Base-by-base conservation (phyloP, 2,329 filamentous ascomycete genomes). In the Trichothecium sympodiale region DNA sequence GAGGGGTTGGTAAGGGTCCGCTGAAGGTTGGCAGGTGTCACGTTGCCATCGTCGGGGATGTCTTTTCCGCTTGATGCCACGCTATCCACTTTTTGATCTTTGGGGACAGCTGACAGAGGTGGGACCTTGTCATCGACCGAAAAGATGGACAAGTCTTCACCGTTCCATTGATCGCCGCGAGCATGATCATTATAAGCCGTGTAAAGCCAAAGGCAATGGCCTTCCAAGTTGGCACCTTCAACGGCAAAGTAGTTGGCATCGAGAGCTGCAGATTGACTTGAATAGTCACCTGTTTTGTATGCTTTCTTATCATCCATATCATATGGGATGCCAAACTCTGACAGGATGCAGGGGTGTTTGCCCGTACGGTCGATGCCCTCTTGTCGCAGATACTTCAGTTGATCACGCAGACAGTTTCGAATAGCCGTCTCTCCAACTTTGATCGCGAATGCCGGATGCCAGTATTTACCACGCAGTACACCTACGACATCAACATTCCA, bases 401-500 rank as follows among this genome's bases (percentile, higher is more conserved):
- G 91, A 43, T 95, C 84, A 30, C 76, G 76, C 59, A 98, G 80
- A 55, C 85, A 95, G 50, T 95, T 96, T 36, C 91, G 74, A 46
- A 98, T 96, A 0, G 91, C 89, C 3, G 79, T 83, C 62, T 96
- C 89, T 33, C 91, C 91, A 32, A 98, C 68, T 51, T 88, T 91
- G 54, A 98, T 81, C 4, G 86, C 91, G 52, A 98, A 89, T 1
- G 85, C 85, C 10, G 91, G 91, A 16, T 81, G 83, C 45, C 83
- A 67, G 52, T 98, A 98, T 44, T 80, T 81, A 10, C 91, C 91
- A 31, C 91, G 80, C 30, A 98, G 66, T 12, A 98, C 75, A 3
- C 91, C 91, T 34, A 98, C 77, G 4, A 98, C 85, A 54, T 98
- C 91, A 7, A 98, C 83, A 47, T 98, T 98, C 83, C 91, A 98